phyloP scores from a whole-genome alignment of 306 rosid genomes.

The Abrus pulchellus region DNA sequence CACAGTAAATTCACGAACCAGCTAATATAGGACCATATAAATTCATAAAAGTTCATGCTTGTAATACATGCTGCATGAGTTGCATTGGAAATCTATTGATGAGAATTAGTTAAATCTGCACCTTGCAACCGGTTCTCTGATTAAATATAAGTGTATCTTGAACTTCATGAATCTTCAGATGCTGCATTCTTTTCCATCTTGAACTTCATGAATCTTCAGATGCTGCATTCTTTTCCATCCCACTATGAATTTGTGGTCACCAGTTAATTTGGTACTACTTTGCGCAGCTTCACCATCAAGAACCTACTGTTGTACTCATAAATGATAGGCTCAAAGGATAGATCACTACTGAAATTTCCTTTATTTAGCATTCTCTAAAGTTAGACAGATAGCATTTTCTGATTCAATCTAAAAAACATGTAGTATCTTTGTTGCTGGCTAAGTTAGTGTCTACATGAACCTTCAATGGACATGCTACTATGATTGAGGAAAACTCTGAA shows the following conservation, averaged over 20 bases:
- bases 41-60: neutral
- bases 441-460: neutral
- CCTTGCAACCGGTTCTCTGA: constrained; percentile 35
- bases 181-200: constrained; percentile 7
- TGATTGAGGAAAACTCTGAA: too few species aligned
- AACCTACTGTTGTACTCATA: neutral
- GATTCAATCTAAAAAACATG: neutral
- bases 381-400: constrained; percentile 5
- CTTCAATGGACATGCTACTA: too few species aligned
- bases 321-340: neutral
- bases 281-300: neutral
- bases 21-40: constrained; percentile 19
- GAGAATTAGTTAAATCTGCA: neutral
- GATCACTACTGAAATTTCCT: neutral
- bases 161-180: constrained; percentile 22
- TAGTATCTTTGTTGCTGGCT: neutral
- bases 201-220: constrained; percentile 27
- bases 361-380: neutral
- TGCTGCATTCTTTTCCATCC: constrained; percentile 1
- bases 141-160: constrained; percentile 24
- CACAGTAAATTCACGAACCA: constrained; percentile 27
- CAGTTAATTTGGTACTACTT: constrained; percentile 30
- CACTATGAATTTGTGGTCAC: neutral
- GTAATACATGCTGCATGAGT: neutral
- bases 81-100: neutral